Evolutionary conservation across 176 grass and related monocot genomes (phyloP), one percentile per base, ranked within the genome.

Genomic region (Bromus sterilis): DNA sequence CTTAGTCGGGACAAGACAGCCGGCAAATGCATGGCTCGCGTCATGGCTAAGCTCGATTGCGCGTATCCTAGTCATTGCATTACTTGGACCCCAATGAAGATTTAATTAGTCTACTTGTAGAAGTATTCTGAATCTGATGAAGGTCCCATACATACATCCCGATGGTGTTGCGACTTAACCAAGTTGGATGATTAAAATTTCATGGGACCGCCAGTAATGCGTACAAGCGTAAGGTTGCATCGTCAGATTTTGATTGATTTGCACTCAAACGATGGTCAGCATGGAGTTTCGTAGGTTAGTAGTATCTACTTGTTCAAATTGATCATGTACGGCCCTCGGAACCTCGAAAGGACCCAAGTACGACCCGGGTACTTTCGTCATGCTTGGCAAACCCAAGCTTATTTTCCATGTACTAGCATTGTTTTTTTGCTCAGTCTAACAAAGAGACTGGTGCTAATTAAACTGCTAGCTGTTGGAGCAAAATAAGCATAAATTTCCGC

Each of bases 21-120:
- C 64, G 64, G 74, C 83, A 58, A 82, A 76, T 33, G n/a, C n/a
- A n/a, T n/a, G 82, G 82, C 63, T 89, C 63, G 77, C 82, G 87
- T 85, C 82, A 76, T 46, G 71, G 70, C 76, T 56, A 46, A 60
- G 30, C 11, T 41, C 59, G 35, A 3, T 40, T 21, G 43, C 33
- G 63, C 18, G 28, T 26, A 80, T 71, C 87, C 77, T 68, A 71
- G 33, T 85, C 82, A 71, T 71, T 21, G 9, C 82, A 71, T 71
- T 21, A 10, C 77, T 63, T 77, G 63, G 43, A 72, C 15, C 53
- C 53, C 67, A 73, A 62, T 64, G 11, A 46, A 60, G 77, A 70
- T 78, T 71, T 51, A 51, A 12, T 34, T 21, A 51, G 4, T 13
- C 31, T 41, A 48, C n/a, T n/a, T n/a, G 18, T 49, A 49, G 0